Percentiles rank a stretch among this genome's conserved stretches.
phyloP scores from a whole-genome alignment of 176 grass and related monocot genomes.

The Otatea glauca region DNA sequence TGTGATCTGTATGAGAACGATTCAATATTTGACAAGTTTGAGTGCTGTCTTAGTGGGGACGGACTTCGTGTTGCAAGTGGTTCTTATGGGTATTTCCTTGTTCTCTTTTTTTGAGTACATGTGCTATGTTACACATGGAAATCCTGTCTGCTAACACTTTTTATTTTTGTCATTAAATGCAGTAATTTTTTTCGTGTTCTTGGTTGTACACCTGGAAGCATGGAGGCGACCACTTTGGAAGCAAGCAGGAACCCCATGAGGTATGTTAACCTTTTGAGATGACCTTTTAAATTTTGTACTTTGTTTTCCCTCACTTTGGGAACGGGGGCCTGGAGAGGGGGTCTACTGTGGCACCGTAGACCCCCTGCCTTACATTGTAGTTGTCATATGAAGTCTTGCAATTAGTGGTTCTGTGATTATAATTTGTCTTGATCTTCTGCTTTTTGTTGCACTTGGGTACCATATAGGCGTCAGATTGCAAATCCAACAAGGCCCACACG shows the following conservation, averaged over 20 bases:
- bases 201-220: conserved; percentile 71
- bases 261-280: conserved; percentile 46
- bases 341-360: neutral
- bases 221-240: conserved; percentile 79
- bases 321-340: neutral
- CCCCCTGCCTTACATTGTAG: neutral
- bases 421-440: conserved; percentile 19
- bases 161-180: conserved; percentile 42
- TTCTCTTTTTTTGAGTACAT: conserved; percentile 28
- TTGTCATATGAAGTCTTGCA: conserved; percentile 24
- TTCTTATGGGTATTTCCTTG: conserved; percentile 82
- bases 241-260: conserved; percentile 94
- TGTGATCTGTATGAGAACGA: conserved; percentile 97
- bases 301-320: neutral
- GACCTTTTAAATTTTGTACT: neutral
- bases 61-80: conserved; percentile 84
- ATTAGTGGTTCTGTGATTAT: conserved; percentile 30
- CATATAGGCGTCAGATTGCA: conserved; percentile 65
- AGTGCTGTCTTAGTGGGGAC: conserved; percentile 89
- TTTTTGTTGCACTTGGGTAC: conserved; percentile 36
- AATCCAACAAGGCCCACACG: conserved; percentile 67
- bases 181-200: conserved; percentile 93
- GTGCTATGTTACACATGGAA: conserved; percentile 4
- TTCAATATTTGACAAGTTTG: conserved; percentile 97
- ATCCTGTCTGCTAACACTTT: conserved; percentile 35